phyloP scores from a whole-genome alignment of 2,329 filamentous ascomycete species.

The Acarospora socialis region DNA sequence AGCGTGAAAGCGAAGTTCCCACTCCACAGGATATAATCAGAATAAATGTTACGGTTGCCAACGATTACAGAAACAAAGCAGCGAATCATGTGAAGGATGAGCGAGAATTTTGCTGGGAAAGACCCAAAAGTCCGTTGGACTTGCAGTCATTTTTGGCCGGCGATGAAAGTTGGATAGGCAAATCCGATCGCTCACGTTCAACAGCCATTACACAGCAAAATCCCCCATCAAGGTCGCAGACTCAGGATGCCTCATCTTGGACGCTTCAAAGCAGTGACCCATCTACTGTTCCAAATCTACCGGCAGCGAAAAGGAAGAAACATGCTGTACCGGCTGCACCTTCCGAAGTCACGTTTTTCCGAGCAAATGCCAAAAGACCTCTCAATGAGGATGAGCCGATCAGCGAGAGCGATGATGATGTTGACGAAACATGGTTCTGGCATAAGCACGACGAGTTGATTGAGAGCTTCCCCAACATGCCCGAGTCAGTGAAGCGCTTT shows the following conservation, averaged over 20 bases:
- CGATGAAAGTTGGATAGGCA: slow-evolving; percentile 20
- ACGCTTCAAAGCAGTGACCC: background rate
- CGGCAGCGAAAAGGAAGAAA: slow-evolving; percentile 15
- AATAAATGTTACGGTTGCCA: background rate
- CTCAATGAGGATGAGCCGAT: slow-evolving; percentile 25
- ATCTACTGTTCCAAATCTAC: slow-evolving; percentile 13
- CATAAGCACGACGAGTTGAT: slow-evolving; percentile 18
- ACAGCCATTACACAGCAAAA: background rate
- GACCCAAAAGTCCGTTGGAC: slow-evolving; percentile 24
- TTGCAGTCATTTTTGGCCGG: slow-evolving; percentile 20
- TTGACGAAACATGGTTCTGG: slow-evolving; percentile 25
- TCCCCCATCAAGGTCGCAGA: background rate
- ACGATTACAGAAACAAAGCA: slow-evolving; percentile 4
- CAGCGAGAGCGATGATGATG: slow-evolving; percentile 31
- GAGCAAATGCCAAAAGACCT: slow-evolving; percentile 25
- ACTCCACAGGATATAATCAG: background rate
- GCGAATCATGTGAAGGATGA: slow-evolving; percentile 13
- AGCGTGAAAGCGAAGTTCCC: background rate
- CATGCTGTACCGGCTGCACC: slow-evolving; percentile 24
- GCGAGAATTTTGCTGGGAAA: slow-evolving; percentile 20
- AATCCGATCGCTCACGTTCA: background rate
- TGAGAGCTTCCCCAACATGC: slow-evolving; percentile 16
- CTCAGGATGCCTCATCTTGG: background rate
- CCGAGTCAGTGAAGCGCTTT: slow-evolving; percentile 20
- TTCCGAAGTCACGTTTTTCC: slow-evolving; percentile 24